Conservation (phyloP, 192 early-diverging fungal species). For the Phlyctochytrium bullatum region DNA sequence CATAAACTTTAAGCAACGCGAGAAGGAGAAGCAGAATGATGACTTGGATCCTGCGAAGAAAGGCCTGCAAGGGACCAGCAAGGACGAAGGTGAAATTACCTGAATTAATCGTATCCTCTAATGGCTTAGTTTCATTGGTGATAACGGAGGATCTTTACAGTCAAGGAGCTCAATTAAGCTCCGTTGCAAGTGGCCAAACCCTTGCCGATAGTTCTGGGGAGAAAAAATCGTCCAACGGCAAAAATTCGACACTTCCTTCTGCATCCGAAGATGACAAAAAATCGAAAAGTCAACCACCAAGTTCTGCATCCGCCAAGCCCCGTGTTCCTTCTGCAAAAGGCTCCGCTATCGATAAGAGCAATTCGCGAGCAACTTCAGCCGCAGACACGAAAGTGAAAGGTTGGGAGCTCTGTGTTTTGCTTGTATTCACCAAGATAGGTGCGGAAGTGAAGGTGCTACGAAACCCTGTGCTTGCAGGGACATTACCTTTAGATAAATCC, state of each 20-base stretch:
- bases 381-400: not conserved
- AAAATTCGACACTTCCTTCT: too few species aligned
- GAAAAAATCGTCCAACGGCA: too few species aligned
- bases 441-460: too few species aligned
- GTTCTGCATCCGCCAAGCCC: not conserved
- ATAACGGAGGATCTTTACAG: too few species aligned
- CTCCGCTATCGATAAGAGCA: not conserved
- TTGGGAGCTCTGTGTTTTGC: not conserved
- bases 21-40: constrained; percentile 35
- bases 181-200: too few species aligned
- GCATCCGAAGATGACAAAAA: not conserved
- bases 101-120: too few species aligned
- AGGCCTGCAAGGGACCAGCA: not conserved
- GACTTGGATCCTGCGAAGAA: constrained; percentile 13
- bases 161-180: too few species aligned
- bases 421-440: too few species aligned
- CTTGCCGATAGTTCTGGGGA: too few species aligned
- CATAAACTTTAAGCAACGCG: constrained; percentile 33
- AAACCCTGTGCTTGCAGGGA: too few species aligned
- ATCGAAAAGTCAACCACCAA: not conserved
- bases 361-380: constrained; percentile 2
- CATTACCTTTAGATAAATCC: too few species aligned
- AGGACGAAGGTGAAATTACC: constrained; percentile 18
- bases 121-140: too few species aligned
- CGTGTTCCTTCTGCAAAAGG: not conserved